Evolutionary conservation across 2,329 filamentous ascomycete genomes (phyloP), one percentile per base, ranked within the genome.

Genomic region (Calonectria hawksworthii): DNA sequence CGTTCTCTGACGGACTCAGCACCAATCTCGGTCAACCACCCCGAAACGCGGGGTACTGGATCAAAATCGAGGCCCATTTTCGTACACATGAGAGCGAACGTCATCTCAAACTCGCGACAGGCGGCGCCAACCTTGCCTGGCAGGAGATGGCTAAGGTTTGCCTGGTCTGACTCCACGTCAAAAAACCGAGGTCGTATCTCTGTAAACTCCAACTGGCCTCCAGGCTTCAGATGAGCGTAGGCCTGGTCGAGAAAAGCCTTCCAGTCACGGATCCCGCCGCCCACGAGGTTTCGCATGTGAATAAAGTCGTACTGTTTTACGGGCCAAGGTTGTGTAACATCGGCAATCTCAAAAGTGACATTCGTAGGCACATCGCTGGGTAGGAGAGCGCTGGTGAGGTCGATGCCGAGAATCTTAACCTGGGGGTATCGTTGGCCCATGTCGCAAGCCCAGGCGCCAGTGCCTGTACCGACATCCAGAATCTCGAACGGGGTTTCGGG

Each of bases 301-400:
- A 88, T 82, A 61, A 88, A 87, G 77, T 88, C 87, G 69, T 83
- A 84, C 3, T 79, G 78, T 1, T 77, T 75, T 9, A 79, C 79
- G 4, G 81, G 82, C 87, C 86, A 88, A 5, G 82, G 84, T 34
- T 90, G 86, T 74, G 91, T 89, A 36, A 89, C 86, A 79, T 93
- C 91, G 80, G 90, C 90, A 50, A 93, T 87, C 72, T 90, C 84
- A 80, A 93, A 93, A 5, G 85, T 86, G 28, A 93, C 87, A 77
- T 93, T 93, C 23, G 90, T 87, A 9, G 92, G 91, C 10, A 92
- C 88, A 32, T 83, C 81, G 11, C 81, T 84, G 21, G 84, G 85
- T 54, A 86, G 79, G 41, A 88, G 82, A n/a, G 86, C 85, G 32
- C 83, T 83, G 26, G 84, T 86, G 26, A 87, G 77, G 72, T 88